phyloP scores from a whole-genome alignment of 1,284 basidiomycete species.

The Naganishia cerealis region DNA sequence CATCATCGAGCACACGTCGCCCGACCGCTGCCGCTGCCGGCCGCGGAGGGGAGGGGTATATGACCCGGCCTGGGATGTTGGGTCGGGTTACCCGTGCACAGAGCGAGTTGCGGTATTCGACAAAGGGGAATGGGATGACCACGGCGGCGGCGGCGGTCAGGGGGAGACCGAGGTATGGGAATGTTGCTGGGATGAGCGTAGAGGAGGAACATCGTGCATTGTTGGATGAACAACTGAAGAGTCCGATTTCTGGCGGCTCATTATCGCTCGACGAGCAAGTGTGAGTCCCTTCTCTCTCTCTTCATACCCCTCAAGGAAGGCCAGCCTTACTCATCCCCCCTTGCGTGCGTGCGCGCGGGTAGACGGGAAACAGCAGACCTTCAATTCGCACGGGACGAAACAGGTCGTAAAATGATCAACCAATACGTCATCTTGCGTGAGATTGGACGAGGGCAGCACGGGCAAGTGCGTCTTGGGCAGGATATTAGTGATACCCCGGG shows the following conservation, averaged over 20 bases:
- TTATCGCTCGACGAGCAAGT: slow-evolving; percentile 7
- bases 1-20: neutral
- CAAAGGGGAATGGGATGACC: neutral
- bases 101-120: slow-evolving; percentile 9
- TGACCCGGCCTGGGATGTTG: neutral
- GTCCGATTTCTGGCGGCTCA: neutral
- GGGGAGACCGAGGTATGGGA: slow-evolving; percentile 9
- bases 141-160: neutral
- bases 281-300: neutral
- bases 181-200: neutral
- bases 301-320: too few species aligned
- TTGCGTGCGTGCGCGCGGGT: too few species aligned
- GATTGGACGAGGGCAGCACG: slow-evolving; percentile 78
- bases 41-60: neutral
- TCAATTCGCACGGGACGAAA: slow-evolving; percentile 48
- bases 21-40: too few species aligned
- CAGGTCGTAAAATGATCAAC: slow-evolving; percentile 65
- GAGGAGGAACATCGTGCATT: neutral
- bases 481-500: slow-evolving; percentile 57
- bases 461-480: slow-evolving; percentile 71
- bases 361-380: slow-evolving; percentile 62
- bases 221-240: slow-evolving; percentile 1
- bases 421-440: slow-evolving; percentile 69
- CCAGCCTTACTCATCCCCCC: too few species aligned
- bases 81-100: neutral